A percentile compares a stretch with the other conserved stretches of the same genome.
Conservation (phyloP, 2,329 filamentous ascomycete species). For the Sclerotinia trifoliorum region DNA sequence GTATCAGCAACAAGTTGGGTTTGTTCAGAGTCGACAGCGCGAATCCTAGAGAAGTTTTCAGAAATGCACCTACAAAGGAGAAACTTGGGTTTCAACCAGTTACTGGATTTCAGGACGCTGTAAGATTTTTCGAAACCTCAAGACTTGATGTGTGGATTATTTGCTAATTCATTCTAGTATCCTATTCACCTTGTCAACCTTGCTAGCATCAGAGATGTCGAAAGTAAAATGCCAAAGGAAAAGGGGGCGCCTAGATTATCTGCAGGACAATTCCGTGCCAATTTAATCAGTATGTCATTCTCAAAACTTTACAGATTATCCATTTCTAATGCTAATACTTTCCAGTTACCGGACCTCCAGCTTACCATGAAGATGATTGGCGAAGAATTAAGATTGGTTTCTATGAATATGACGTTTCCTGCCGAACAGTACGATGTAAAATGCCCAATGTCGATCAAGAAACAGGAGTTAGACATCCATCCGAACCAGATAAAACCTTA, state of each 20-base stretch:
- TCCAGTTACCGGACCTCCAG: constrained; percentile 54
- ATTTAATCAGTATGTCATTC: constrained; percentile 54
- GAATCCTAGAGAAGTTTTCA: constrained; percentile 56
- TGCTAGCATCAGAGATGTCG: constrained; percentile 60
- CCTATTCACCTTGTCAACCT: constrained; percentile 68
- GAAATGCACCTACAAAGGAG: constrained; percentile 57
- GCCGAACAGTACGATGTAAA: constrained; percentile 68
- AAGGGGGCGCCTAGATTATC: constrained; percentile 52
- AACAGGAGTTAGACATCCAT: constrained; percentile 36
- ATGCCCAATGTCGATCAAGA: constrained; percentile 66
- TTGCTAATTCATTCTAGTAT: constrained; percentile 50
- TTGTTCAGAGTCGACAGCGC: constrained; percentile 66
- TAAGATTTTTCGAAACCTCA: constrained; percentile 44
- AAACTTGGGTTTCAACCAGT: constrained; percentile 63
- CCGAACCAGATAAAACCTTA: constrained; percentile 60
- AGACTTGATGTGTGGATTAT: background rate
- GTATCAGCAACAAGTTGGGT: constrained; percentile 62
- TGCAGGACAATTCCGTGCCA: constrained; percentile 65
- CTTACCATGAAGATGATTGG: constrained; percentile 72
- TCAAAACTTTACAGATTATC: background rate
- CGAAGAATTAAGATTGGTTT: constrained; percentile 53
- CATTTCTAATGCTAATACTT: background rate
- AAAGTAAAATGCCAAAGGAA: constrained; percentile 51
- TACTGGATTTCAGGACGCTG: constrained; percentile 68
- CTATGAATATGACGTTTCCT: constrained; percentile 59